A percentile compares a stretch with the other conserved stretches of the same genome.
These are phyloP conservation scores for Amanita phalloides DNA, from an alignment of 768 basidiomycete genomes.

Conservation along the genomic window DNA sequence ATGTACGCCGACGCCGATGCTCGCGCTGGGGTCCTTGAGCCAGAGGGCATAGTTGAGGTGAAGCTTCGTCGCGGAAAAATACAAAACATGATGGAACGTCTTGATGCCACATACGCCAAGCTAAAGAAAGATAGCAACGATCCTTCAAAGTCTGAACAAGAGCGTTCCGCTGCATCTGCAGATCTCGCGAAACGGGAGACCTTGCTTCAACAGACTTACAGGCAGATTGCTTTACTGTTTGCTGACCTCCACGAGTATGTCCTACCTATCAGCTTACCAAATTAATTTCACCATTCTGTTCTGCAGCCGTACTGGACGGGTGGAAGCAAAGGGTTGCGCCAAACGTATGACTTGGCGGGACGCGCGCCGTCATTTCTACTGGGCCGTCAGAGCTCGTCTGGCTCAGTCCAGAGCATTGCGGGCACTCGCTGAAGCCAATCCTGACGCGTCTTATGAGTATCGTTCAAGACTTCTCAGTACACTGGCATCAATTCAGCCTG, in stretches of 20 bases:
- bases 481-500: conserved; percentile 43
- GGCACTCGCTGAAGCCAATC: conserved; percentile 59
- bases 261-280: not conserved
- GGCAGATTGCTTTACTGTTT: conserved; percentile 87
- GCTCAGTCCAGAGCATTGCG: conserved; percentile 57
- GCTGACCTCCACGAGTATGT: conserved; percentile 94
- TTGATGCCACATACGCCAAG: conserved; percentile 73
- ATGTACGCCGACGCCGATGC: conserved; percentile 98
- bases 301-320: conserved; percentile 78
- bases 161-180: conserved; percentile 58
- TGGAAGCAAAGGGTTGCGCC: conserved; percentile 97
- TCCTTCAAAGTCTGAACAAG: conserved; percentile 56
- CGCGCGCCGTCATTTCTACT: conserved; percentile 86
- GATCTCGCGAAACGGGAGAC: conserved; percentile 70
- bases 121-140: conserved; percentile 80
- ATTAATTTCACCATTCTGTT: conserved; percentile 4
- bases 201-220: conserved; percentile 80
- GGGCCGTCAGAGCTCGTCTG: conserved; percentile 79
- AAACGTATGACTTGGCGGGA: conserved; percentile 81
- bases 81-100: conserved; percentile 81
- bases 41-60: conserved; percentile 96
- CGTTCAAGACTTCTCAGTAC: conserved; percentile 53
- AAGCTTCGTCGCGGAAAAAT: conserved; percentile 97
- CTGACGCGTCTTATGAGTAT: conserved; percentile 57
- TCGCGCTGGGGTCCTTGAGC: conserved; percentile 92